Base-by-base conservation (phyloP, 2,329 filamentous ascomycete genomes). In the Penicillium verrucosum region DNA sequence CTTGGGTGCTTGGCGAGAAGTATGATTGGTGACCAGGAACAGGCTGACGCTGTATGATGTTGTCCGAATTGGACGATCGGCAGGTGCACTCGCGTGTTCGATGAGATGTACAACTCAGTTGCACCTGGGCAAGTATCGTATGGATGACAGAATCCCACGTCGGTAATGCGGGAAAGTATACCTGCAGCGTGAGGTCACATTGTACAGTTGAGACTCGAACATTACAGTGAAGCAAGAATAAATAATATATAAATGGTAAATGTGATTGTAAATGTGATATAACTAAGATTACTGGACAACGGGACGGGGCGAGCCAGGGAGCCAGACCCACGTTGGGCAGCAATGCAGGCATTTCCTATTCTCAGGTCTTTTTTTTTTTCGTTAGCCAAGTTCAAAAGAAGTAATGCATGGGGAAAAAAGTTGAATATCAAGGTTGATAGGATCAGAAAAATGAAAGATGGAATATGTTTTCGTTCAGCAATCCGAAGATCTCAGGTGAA, bases 401-500 rank as follows among this genome's bases (percentile, higher is more conserved):
- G 21, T 46, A 18, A 7, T 45, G 5, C 16, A 29, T 18, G 47
- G 48, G 38, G 51, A 57, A 57, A 46, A 58, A 51, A 60, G 18
- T 18, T 29, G 49, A 50, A 54, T 4, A 29, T 51, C 12, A 23
- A 23, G 21, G n/a, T 25, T 55, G 57, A 59, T 45, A 60, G 47
- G 62, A 60, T 73, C 69, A 72, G 70, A 72, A 72, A 72, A 63
- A 65, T 66, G 66, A 70, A 73, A 72, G 69, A 74, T 74, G 71
- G 68, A 71, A 65, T 67, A 64, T 64, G 65, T 73, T 73, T 63
- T 75, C 73, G 71, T 74, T 75, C 73, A 75, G 58, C 54, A 65
- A 70, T 71, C 66, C 67, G 67, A 65, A 70, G 71, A 73, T 68
- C 66, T 75, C 72, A 74, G 72, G 66, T 75, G 73, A 75, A 75